phyloP scores from a whole-genome alignment of 305 asterid species.

The Coffea humblotiana region DNA sequence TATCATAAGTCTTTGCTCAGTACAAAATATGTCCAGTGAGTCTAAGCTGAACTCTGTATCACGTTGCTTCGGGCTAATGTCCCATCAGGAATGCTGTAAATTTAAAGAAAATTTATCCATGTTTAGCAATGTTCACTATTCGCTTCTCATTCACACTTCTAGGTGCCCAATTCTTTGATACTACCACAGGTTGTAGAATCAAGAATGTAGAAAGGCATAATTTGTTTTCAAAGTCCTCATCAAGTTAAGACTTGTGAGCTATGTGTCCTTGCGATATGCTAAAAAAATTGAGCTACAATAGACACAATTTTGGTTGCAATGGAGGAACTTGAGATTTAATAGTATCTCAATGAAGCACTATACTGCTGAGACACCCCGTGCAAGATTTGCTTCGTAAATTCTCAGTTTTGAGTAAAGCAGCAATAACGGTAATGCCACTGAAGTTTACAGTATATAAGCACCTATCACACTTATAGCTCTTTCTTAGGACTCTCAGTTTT shows the following conservation, averaged over 20 bases:
- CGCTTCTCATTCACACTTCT: neutral
- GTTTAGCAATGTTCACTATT: neutral
- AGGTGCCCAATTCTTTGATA: neutral
- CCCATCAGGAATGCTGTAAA: neutral
- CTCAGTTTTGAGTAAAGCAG: neutral
- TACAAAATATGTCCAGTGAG: neutral
- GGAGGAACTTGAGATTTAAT: neutral
- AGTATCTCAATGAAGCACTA: neutral
- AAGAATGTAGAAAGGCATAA: neutral
- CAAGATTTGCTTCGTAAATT: neutral
- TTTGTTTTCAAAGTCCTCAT: neutral
- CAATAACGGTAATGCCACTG: neutral
- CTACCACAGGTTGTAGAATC: neutral
- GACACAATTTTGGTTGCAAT: neutral
- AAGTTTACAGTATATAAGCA: neutral
- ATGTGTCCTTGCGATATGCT: neutral
- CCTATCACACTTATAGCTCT: neutral
- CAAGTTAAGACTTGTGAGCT: neutral
- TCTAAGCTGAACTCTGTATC: neutral
- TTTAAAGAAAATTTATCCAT: neutral
- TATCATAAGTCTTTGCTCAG: neutral
- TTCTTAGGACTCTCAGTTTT: neutral
- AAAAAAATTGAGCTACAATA: neutral
- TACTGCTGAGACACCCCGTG: neutral
- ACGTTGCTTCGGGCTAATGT: neutral